Base-by-base conservation (phyloP, 495 filamentous ascomycete genomes). In the Staphylotrichum longicolle region DNA sequence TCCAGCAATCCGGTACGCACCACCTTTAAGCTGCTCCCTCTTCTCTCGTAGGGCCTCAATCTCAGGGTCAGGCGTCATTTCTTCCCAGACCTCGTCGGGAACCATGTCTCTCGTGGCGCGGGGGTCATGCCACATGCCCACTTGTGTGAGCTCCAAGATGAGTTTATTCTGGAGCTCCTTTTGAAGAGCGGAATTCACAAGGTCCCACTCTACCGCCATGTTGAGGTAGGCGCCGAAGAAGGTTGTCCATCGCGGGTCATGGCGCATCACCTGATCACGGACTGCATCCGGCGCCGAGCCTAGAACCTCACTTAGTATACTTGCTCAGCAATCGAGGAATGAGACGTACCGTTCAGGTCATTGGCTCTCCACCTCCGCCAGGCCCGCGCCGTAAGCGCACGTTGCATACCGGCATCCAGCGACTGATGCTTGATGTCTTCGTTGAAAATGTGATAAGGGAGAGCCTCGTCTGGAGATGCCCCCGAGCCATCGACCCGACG, bases 91-190 rank as follows among this genome's bases (percentile, higher is more conserved):
- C 41, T 72, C 42, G 30, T 72, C 60, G 37, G 69, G 67, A 4
- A 70, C 65, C 45, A 48, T 48, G n/a, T 48, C 45, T 48, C 10
- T 39, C 6, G 6, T 39, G 6, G 37, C 37, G 6, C 53, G 61
- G 32, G 66, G 68, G 54, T 71, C 65, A 39, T 62, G 60, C 40
- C 63, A 67, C 15, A 69, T 34, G 63, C 69, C 66, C 1, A 71
- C 64, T 35, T 71, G 62, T 33, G 64, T 55, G 12, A 66, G 57
- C 32, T 67, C 54, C 15, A 20, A 30, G 42, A 71, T 27, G n/a
- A 71, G 54, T 15, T 50, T 61, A 33, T 61, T 50, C 49, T 61
- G 55, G 37, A 54, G 57, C 40, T 57, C 54, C 41, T 63, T 49
- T 2, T 67, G 54, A 14, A 71, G 46, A 60, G 65, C 49, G 2